These are phyloP conservation scores for Scolecobasidium constrictum DNA, from an alignment of 2,329 filamentous ascomycete species.

Conservation along the genomic window DNA sequence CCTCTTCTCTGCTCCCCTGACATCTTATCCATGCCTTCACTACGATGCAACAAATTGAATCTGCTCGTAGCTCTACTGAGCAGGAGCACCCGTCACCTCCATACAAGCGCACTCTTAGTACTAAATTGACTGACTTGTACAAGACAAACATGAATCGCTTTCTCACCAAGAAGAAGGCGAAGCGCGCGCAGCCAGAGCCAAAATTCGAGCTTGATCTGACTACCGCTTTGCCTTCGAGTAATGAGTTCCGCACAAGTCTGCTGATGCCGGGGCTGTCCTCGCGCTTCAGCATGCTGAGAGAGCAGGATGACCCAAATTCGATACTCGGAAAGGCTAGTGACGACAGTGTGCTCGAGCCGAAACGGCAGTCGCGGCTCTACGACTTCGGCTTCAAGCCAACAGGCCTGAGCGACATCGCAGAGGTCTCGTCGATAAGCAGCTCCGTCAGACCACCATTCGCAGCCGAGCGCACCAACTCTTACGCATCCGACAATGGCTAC, in stretches of 20 bases:
- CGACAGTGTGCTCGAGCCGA: constrained; percentile 80
- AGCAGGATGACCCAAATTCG: constrained; percentile 84
- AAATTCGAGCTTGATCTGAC: constrained; percentile 63
- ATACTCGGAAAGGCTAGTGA: constrained; percentile 90
- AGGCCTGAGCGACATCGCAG: constrained; percentile 72
- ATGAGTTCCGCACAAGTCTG: constrained; percentile 91
- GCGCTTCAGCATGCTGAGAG: constrained; percentile 90
- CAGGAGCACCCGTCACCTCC: no score
- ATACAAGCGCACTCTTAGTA: no score
- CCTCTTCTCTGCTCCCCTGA: no score
- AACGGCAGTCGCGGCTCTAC: constrained; percentile 65
- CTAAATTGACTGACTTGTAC: constrained; percentile 12
- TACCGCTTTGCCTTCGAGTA: constrained; percentile 63
- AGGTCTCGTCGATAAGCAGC: constrained; percentile 70
- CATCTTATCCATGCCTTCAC: no score
- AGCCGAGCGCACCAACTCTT: constrained; percentile 51
- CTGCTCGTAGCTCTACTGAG: no score
- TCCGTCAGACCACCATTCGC: constrained; percentile 28
- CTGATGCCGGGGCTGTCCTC: constrained; percentile 92
- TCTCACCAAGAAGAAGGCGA: constrained; percentile 59
- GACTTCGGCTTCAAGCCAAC: constrained; percentile 53
- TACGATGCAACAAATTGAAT: no score
- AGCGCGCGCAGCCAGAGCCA: constrained; percentile 41
- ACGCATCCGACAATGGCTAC: constrained; percentile 48
- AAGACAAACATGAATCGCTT: constrained; percentile 61